Evolutionary conservation across 179 eudicot species (phyloP), one percentile per base, ranked within the genome.

Genomic region (Spinacia oleracea): DNA sequence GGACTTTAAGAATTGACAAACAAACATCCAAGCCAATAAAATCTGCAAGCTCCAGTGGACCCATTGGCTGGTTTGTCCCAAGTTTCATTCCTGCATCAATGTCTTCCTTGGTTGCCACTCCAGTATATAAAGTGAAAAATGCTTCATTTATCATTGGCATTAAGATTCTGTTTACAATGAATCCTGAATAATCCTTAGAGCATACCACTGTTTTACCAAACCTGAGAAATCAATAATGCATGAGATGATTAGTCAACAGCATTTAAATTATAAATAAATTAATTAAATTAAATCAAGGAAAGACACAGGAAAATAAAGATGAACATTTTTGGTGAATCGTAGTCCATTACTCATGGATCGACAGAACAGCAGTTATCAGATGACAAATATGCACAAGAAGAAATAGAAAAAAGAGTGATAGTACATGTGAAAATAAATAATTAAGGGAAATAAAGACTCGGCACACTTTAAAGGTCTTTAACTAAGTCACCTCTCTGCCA

Each of bases 111-210:
- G 97, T 86, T 66, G 98, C 93, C 23, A 93, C 98, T 23, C 97
- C 93, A 9, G 97, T 92, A 74, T 92, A 92, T 35, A 93, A 89
- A 15, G 93, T 79, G 74, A 82, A 84, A 83, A 93, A 93, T 9
- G 97, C 95, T 87, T 93, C 98, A 58, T 93, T 93, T 73, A 93
- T 92, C 97, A 93, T 92, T 5, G 98, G 98, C 98, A 93, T 90
- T 51, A 93, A 79, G 73, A 93, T 92, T 34, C 97, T 90, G 60
- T 93, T 93, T 45, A 93, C 92, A 46, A 93, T 89, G 80, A 93
- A 93, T 74, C 98, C 98, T 12, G 98, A 76, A 51, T 76, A 93
- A 77, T 93, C 98, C 81, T 73, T 83, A 43, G 97, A 93, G 88
- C 98, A 89, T 32, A 93, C 84, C 15, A 89, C 86, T 23, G 89